Conservation (phyloP, 306 rosid species). For the Cercis canadensis region DNA sequence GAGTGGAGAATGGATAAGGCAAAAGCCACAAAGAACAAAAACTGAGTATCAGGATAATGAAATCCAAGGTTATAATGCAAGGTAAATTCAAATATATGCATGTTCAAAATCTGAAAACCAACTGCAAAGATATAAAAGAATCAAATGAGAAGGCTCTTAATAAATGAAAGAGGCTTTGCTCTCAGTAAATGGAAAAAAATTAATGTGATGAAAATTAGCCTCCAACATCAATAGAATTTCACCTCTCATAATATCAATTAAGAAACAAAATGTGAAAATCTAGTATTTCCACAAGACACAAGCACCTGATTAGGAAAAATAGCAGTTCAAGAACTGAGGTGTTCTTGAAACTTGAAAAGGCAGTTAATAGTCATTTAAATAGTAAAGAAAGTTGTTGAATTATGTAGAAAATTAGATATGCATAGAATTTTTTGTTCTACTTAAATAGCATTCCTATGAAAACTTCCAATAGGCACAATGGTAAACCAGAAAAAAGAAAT, state of each 20-base stretch:
- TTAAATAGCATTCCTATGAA: neutral
- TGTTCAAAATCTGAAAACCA: neutral
- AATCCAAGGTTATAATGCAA: constrained; percentile 26
- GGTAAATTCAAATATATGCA: neutral
- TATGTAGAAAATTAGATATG: neutral
- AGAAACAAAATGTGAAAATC: neutral
- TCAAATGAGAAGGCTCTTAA: constrained; percentile 19
- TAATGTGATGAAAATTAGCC: constrained; percentile 8
- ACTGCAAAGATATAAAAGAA: neutral
- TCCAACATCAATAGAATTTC: constrained; percentile 12
- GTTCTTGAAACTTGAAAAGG: constrained; percentile 14
- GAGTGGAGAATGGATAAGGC: constrained; percentile 38
- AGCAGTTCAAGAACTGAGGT: neutral
- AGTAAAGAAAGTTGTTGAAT: neutral
- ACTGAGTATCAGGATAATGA: constrained; percentile 35
- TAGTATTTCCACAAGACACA: constrained; percentile 19
- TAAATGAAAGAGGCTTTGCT: neutral
- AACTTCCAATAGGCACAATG: neutral
- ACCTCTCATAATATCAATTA: constrained; percentile 1
- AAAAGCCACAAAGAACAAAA: constrained; percentile 34
- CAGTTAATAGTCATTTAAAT: neutral
- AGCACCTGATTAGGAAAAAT: constrained; percentile 22
- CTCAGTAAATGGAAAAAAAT: constrained; percentile 15
- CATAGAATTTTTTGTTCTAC: neutral
- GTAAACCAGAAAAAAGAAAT: neutral